Conservation (phyloP, 805 yeast genomes). For the Teunomyces funiuensis region DNA sequence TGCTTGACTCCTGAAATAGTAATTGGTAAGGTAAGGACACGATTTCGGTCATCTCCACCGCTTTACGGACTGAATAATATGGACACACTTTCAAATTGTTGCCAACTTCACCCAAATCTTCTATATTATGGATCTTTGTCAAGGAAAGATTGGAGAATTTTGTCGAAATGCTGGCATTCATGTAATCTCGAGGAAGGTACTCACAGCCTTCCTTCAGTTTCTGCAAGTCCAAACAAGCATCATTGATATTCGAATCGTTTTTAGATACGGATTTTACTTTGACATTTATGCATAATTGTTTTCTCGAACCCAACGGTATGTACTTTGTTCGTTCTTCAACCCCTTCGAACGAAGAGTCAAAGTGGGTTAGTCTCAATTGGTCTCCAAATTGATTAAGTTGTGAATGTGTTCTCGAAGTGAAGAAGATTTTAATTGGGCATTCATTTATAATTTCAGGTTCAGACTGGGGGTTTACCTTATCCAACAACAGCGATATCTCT, state of each 20-base stretch:
- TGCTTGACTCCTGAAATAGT: constrained; percentile 57
- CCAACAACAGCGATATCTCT: constrained; percentile 52
- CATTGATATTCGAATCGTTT: constrained; percentile 63
- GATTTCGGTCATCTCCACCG: constrained; percentile 62
- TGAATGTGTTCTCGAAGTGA: constrained; percentile 87
- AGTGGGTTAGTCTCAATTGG: constrained; percentile 61
- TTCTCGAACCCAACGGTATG: constrained; percentile 77
- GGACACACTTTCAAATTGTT: constrained; percentile 64
- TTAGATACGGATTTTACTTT: constrained; percentile 47
- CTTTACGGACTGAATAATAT: constrained; percentile 69
- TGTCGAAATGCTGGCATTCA: constrained; percentile 19
- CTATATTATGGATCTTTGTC: constrained; percentile 69
- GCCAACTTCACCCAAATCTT: constrained; percentile 70
- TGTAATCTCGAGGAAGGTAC: constrained; percentile 31
- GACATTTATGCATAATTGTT: constrained; percentile 78
- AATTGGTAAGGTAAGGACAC: constrained; percentile 85
- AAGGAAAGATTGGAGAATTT: constrained; percentile 57
- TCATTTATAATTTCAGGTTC: constrained; percentile 21
- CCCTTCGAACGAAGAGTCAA: constrained; percentile 58
- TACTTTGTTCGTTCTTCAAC: constrained; percentile 59
- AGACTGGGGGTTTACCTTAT: constrained; percentile 35
- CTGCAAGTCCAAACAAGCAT: constrained; percentile 75
- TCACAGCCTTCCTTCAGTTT: constrained; percentile 31
- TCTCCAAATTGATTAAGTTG: constrained; percentile 79
- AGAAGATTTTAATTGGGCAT: constrained; percentile 51